A percentile compares a stretch with the other conserved stretches of the same genome.
Conservation (phyloP, 257 asterid genomes). For the Asclepias syriaca region DNA sequence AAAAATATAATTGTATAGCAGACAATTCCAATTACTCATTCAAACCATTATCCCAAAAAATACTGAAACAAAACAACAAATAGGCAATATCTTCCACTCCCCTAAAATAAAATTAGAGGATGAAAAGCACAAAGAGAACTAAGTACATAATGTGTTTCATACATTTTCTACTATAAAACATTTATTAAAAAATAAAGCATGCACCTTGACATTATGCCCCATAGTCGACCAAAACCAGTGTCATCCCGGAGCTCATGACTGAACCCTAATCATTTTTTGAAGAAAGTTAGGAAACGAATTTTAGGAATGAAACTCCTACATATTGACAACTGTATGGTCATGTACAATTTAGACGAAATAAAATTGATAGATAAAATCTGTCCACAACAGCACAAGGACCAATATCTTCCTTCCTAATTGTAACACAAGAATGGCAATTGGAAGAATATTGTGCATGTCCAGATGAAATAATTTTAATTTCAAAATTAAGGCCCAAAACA, state of each 20-base stretch:
- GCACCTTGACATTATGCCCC: conserved; percentile 95
- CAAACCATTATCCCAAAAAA: neutral
- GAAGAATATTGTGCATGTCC: neutral
- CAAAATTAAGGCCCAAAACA: neutral
- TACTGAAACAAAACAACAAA: neutral
- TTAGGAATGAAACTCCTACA: neutral
- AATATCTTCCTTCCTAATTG: neutral
- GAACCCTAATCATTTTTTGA: conserved; percentile 40
- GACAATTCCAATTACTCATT: neutral
- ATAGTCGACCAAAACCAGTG: conserved; percentile 73
- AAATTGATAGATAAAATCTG: neutral
- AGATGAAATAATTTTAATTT: neutral
- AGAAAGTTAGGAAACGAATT: neutral
- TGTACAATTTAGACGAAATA: neutral
- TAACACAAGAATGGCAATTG: neutral
- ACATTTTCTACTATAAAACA: neutral
- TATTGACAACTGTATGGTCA: neutral
- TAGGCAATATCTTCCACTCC: neutral
- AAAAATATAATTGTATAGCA: neutral
- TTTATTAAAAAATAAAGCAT: neutral
- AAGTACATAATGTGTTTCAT: neutral
- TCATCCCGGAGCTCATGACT: conserved; percentile 82
- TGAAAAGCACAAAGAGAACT: neutral
- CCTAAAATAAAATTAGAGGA: neutral
- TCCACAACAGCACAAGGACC: neutral